These are phyloP conservation scores for Amniculicola lignicola DNA, from an alignment of 495 filamentous ascomycete genomes.

Conservation along the genomic window DNA sequence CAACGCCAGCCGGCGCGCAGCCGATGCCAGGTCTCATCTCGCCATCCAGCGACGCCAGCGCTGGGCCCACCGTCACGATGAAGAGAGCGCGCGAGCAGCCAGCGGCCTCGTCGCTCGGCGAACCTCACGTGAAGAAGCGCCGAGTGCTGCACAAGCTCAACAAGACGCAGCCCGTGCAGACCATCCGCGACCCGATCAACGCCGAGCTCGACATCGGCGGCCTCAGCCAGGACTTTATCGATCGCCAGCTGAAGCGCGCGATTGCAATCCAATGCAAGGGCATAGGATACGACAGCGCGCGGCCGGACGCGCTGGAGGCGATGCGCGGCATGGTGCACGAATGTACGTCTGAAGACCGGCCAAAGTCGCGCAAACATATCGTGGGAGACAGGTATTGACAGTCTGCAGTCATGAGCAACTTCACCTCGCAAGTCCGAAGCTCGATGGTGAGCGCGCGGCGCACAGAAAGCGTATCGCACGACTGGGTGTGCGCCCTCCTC, in stretches of 20 bases:
- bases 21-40: slow-evolving; percentile 16
- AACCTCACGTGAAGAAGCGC: slow-evolving; percentile 40
- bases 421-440: slow-evolving; percentile 54
- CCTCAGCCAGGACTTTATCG: slow-evolving; percentile 33
- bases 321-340: slow-evolving; percentile 59
- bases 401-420: slow-evolving; percentile 54
- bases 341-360: slow-evolving; percentile 48
- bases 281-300: slow-evolving; percentile 58
- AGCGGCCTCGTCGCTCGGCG: slow-evolving; percentile 9
- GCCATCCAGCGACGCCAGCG: slow-evolving; percentile 8
- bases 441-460: slow-evolving; percentile 64
- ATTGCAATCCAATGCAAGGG: slow-evolving; percentile 53
- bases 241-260: slow-evolving; percentile 53
- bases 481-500: slow-evolving; percentile 65
- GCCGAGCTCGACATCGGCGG: slow-evolving; percentile 44
- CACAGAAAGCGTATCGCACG: slow-evolving; percentile 59
- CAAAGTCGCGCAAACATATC: not conserved
- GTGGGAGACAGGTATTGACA: not conserved
- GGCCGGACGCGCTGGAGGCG: slow-evolving; percentile 56
- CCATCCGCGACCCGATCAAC: slow-evolving; percentile 42
- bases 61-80: slow-evolving; percentile 8
- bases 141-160: slow-evolving; percentile 49
- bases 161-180: slow-evolving; percentile 35
- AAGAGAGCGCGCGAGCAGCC: slow-evolving; percentile 13
- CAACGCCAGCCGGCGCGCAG: not conserved